These are phyloP conservation scores for Malassezia sp. DNA, from an alignment of 1,284 basidiomycete species.

Conservation along the genomic window DNA sequence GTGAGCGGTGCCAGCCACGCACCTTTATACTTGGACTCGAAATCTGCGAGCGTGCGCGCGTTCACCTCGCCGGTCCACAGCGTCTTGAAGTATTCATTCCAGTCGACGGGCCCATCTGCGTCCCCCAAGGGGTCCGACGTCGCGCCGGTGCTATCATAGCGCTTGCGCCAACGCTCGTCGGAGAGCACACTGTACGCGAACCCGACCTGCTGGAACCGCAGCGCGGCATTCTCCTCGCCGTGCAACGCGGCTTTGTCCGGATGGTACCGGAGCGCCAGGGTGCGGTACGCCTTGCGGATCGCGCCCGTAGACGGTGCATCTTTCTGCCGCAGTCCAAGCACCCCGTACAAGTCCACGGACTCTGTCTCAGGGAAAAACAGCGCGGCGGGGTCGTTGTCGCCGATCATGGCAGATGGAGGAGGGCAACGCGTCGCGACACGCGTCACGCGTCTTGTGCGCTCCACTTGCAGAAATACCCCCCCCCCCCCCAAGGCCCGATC, in stretches of 20 bases:
- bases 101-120: constrained; percentile 40
- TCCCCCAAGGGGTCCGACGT: constrained; percentile 38
- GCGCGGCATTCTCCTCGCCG: constrained; percentile 20
- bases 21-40: constrained; percentile 38
- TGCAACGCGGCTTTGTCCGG: constrained; percentile 36
- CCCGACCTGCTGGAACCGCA: constrained; percentile 40
- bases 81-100: constrained; percentile 46
- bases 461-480: no score
- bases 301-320: constrained; percentile 24
- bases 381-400: constrained; percentile 36
- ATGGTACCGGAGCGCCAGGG: constrained; percentile 41
- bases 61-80: constrained; percentile 43
- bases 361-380: constrained; percentile 40
- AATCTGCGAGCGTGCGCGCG: constrained; percentile 32
- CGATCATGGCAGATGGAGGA: constrained; percentile 11
- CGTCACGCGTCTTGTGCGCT: no score
- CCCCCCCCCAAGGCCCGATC: no score
- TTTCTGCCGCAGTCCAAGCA: constrained; percentile 25
- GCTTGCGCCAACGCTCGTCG: constrained; percentile 25
- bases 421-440: constrained; percentile 6
- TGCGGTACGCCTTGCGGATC: constrained; percentile 20
- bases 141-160: constrained; percentile 41
- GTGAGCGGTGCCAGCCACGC: no score
- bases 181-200: constrained; percentile 45
- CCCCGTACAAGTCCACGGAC: constrained; percentile 41